Evolutionary conservation across 176 grass and related monocot genomes (phyloP).

Genomic region (Tillandsia leiboldiana): DNA sequence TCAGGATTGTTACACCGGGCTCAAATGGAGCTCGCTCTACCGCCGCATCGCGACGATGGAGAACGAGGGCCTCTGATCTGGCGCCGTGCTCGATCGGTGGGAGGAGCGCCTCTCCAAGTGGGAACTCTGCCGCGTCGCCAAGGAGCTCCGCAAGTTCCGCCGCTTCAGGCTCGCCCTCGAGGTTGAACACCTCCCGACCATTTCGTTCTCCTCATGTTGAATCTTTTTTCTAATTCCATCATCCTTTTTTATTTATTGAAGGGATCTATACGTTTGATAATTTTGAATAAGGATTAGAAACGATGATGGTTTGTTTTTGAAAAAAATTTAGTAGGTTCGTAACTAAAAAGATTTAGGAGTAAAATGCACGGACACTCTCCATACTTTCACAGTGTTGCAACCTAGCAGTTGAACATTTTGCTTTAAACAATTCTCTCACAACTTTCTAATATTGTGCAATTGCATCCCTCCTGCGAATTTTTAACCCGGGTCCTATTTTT

Average conservation of each 20-base stretch:
- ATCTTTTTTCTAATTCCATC: background rate
- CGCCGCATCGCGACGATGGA: slow-evolving; percentile 39
- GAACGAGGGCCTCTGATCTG: slow-evolving; percentile 16
- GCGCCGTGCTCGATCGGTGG: slow-evolving; percentile 41
- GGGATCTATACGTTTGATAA: background rate
- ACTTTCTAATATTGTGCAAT: too few species aligned
- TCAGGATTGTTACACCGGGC: background rate
- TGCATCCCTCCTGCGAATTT: too few species aligned
- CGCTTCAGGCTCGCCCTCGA: slow-evolving; percentile 59
- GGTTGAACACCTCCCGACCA: slow-evolving; percentile 5
- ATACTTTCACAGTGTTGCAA: too few species aligned
- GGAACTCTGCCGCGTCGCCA: slow-evolving; percentile 62
- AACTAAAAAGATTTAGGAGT: too few species aligned
- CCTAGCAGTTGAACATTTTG: too few species aligned
- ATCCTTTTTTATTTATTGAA: background rate
- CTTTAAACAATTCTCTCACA: too few species aligned
- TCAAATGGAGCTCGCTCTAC: slow-evolving; percentile 66
- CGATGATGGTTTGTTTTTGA: too few species aligned
- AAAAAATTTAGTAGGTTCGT: too few species aligned
- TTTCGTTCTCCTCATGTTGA: background rate
- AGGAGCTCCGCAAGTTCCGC: slow-evolving; percentile 77
- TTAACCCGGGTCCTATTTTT: too few species aligned
- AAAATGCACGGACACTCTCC: too few species aligned
- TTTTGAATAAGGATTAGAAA: too few species aligned
- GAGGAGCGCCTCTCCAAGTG: slow-evolving; percentile 69